Evolutionary conservation across 768 basidiomycete species (phyloP), one percentile per base, ranked within the genome.

Genomic region (Serendipita vermifera): DNA sequence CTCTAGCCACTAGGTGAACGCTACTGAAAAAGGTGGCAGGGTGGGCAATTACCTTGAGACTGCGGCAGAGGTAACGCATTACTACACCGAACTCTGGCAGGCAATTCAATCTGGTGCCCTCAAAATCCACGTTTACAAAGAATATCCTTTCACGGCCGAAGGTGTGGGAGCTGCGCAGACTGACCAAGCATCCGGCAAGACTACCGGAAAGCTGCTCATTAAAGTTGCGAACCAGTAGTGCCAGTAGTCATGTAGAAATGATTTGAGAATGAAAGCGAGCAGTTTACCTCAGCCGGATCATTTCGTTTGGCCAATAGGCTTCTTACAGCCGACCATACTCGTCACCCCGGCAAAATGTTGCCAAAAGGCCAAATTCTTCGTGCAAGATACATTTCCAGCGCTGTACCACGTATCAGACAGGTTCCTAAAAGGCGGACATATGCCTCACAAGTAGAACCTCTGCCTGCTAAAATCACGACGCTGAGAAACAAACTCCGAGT

Each of bases 401-500:
- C 46, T 22, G 32, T 51, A 22, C 46, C 46, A 22, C 46, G 46
- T 29, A 31, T n/a, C 7, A 51, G 29, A 27, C n/a, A n/a, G n/a
- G 22, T 22, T 22, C 46, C 32, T 9, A 20, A 13, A 31, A 51
- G 29, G 46, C 46, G 46, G 24, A n/a, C 22, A 9, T 51, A 51
- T n/a, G 46, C 46, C 24, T 51, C 46, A 15, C n/a, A 5, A 5
- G 46, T 51, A 22, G 46, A 51, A 31, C 46, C 46, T 22, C 29
- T 51, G 27, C 62, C 31, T 58, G 46, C 43, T n/a, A 51, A 78
- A 60, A 75, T 94, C 31, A 93, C 94, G 0, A 91, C 88, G 0
- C 75, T 98, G 0, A 82, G 90, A 3, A 97, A 96, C 72, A 89
- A 85, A 67, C 77, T 98, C 40, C 76, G 91, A 58, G 88, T 98